Base-by-base conservation (phyloP, 2,329 filamentous ascomycete genomes). In the Talaromyces funiculosus region DNA sequence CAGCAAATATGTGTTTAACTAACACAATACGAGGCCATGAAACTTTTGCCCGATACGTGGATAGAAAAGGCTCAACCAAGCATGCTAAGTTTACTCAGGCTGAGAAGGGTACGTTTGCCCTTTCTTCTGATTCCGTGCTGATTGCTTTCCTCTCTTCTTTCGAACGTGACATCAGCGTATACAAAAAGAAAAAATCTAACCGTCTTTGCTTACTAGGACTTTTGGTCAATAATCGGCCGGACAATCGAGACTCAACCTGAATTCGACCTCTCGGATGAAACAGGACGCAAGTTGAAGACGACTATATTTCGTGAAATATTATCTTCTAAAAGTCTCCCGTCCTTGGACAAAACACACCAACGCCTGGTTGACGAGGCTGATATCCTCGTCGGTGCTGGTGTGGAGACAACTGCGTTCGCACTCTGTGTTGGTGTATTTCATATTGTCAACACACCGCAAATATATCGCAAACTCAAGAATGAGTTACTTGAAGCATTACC, bases 331-430 rank as follows among this genome's bases (percentile, higher is more conserved):
- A 61, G 64, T 12, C 57, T 73, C 5, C 68, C 73, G 0, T 40
- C 62, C 1, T 60, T 66, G 12, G 74, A 77, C 57, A 79, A 78
- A 62, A 67, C 71, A 0, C 67, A 67, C 5, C 58, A 65, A 8
- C 66, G 73, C 6, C 61, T 76, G 9, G 64, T 62, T 14, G 70
- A 73, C 29, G 74, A 76, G 43, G 68, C 67, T 20, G 62, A 68
- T 40, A 60, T 69, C 5, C 54, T 75, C 6, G 64, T 72, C 1
- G 63, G 64, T 24, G 73, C 74, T 1, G 73, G 74, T 0, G 62
- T 67, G 2, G 70, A 73, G 29, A 76, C 73, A 0, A 75, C 72
- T 0, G 69, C 72, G 2, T 64, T 67, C 49, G 63, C 67, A 1
- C 62, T 72, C 54, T 63, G 60, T 12, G 63, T 62, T 22, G 64